Base-by-base conservation (phyloP, 257 asterid species). In the Ilex asprella region DNA sequence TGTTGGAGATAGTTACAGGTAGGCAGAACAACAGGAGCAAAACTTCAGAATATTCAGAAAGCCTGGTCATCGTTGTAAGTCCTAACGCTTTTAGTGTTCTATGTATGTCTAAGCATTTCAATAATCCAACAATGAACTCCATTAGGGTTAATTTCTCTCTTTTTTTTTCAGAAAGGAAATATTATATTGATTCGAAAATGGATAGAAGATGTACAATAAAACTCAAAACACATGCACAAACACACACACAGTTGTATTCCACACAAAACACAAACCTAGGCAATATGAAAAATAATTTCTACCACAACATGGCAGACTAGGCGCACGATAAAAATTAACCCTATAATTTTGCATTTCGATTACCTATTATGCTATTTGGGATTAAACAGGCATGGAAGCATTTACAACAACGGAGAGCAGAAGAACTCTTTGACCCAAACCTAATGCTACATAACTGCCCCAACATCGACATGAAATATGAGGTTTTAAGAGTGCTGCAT, bases 1-100 rank as follows among this genome's bases (percentile, higher is more conserved):
- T 86, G 71, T 72, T 86, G 50, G 95, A 86, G 68, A 84, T 82
- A 12, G 84, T 84, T 55, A 74, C 92, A 0, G 95, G 89, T 39
- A 76, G 76, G 59, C 87, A 74, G 73, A 86, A 84, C 51, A 86
- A 81, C 68, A 70, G 82, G 56, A 84, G 84, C 65, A 86, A 78
- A 75, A 70, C 84, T 16, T 32, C 81, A 12, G 90, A 82, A 62
- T 81, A 83, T 69, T 43, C 81, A 3, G 90, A 82, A 63, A 87
- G 88, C 75, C 71, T 82, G 66, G 73, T 84, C 54, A 59, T 65
- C 14, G 59, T 79, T 41, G 95, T 87, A 76, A 70, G 93, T 78
- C 51, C 57, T 16, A 21, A 21, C 16, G 2, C 59, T 47, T 10
- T 12, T 0, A n/a, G 10, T 15, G 16, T 12, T 49, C 16, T 49